These are phyloP conservation scores for Neopestalotiopsis clavispora DNA, from an alignment of 2,329 filamentous ascomycete species.

Conservation along the genomic window DNA sequence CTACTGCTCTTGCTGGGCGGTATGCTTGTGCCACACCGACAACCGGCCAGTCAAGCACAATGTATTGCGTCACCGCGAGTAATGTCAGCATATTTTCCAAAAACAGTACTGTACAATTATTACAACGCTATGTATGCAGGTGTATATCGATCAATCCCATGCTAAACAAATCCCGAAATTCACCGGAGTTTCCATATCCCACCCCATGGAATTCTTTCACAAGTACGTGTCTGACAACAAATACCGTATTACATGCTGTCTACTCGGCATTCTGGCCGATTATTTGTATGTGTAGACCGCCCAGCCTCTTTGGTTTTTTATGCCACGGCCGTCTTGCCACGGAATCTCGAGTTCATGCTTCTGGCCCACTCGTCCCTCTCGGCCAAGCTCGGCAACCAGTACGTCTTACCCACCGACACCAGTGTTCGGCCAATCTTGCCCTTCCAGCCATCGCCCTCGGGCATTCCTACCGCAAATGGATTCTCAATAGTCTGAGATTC, in stretches of 20 bases:
- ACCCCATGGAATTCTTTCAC: neutral
- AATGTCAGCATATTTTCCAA: conserved; percentile 1
- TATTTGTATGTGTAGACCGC: neutral
- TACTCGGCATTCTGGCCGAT: neutral
- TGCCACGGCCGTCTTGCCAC: conserved; percentile 17
- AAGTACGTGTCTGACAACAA: neutral
- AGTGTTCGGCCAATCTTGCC: conserved; percentile 80
- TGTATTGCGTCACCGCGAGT: neutral
- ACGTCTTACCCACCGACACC: conserved; percentile 74
- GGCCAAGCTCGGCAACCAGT: conserved; percentile 78
- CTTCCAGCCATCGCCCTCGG: conserved; percentile 80
- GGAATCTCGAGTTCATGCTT: conserved; percentile 64
- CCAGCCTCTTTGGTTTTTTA: neutral
- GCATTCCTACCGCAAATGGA: conserved; percentile 71
- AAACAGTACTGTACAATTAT: neutral
- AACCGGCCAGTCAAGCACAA: neutral
- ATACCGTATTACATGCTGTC: neutral
- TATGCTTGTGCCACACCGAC: neutral
- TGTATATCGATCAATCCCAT: neutral
- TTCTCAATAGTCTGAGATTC: conserved; percentile 53
- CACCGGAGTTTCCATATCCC: neutral
- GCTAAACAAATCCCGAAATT: conserved; percentile 3
- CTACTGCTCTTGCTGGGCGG: neutral
- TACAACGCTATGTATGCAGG: neutral
- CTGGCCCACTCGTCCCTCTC: conserved; percentile 72